Evolutionary conservation across 345 rosid species (phyloP), one percentile per base, ranked within the genome.

Genomic region (Eutrema japonicum): DNA sequence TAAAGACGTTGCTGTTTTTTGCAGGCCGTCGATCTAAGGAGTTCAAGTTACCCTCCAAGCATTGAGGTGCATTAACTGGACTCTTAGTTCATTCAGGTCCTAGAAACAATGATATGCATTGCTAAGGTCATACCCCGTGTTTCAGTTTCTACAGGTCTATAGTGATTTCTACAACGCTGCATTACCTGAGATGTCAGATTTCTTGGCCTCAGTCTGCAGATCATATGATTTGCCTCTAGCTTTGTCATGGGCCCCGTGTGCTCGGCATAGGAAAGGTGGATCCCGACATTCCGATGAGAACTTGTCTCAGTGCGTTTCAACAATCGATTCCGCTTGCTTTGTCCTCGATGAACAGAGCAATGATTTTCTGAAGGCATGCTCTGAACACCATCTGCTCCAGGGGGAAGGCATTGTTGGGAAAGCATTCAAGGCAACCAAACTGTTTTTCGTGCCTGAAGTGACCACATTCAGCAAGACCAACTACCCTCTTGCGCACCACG

Each of bases 401-500:
- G 94, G 85, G 69, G 89, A 91, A 77, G 98, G 98, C 46, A 77
- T 93, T 54, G 98, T 89, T 41, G 98, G 98, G 64, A 86, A 70
- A 84, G 92, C 94, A 53, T 89, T 91, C 63, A 32, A 59, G 11
- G 75, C 70, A 10, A 81, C 75, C 74, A 88, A 82, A 66, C 89
- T 84, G 55, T 88, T 89, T 70, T 91, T 89, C 73, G 84, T 86
- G 38, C 67, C 83, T n/a, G 84, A 93, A 62, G 72, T 91, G 67
- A 79, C 91, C 43, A 78, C 84, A 47, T 89, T 86, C 70, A 83
- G 85, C 80, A 86, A 82, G 85, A 80, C 86, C 8, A 82, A 85
- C 36, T 94, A 94, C 75, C 96, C 96, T 47, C 87, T 91, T 46
- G 83, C 95, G 16, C 98, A 94, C 82, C 90, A 88, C 55, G 98